These are phyloP conservation scores for Neurospora sp. DNA, from an alignment of 495 filamentous ascomycete species.

Conservation along the genomic window DNA sequence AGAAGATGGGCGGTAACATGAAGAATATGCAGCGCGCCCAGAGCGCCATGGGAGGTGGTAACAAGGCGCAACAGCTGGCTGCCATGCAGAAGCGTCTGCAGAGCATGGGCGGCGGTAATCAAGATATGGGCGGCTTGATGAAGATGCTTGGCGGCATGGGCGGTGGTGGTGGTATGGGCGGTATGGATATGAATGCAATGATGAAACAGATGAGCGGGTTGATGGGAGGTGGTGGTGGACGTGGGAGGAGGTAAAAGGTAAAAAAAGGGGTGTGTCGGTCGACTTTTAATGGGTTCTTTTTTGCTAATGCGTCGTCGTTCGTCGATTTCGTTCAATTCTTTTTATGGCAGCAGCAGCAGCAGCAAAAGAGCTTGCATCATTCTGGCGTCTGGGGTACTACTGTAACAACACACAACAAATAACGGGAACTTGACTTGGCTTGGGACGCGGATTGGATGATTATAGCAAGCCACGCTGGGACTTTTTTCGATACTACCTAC, in stretches of 20 bases:
- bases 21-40: slow-evolving; percentile 94
- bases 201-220: slow-evolving; percentile 74
- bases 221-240: slow-evolving; percentile 24
- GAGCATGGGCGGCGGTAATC: slow-evolving; percentile 73
- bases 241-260: slow-evolving; percentile 13
- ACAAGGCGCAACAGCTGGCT: slow-evolving; percentile 87
- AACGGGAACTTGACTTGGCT: not conserved
- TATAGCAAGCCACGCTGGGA: not conserved
- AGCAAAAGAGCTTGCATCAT: not conserved
- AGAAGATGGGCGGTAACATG: slow-evolving; percentile 95
- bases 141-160: slow-evolving; percentile 62
- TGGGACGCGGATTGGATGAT: not conserved
- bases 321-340: not conserved
- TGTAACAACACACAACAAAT: not conserved
- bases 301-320: not conserved
- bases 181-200: slow-evolving; percentile 75
- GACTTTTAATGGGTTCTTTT: not conserved
- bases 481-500: not conserved
- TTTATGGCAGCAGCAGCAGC: not conserved
- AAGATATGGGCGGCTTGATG: slow-evolving; percentile 76
- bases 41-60: slow-evolving; percentile 74
- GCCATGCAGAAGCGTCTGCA: slow-evolving; percentile 95
- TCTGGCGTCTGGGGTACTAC: not conserved
- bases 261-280: not conserved
- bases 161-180: slow-evolving; percentile 47